These are phyloP conservation scores for Eremochloa ophiuroides DNA, from an alignment of 176 grass and related monocot genomes.

Conservation along the genomic window DNA sequence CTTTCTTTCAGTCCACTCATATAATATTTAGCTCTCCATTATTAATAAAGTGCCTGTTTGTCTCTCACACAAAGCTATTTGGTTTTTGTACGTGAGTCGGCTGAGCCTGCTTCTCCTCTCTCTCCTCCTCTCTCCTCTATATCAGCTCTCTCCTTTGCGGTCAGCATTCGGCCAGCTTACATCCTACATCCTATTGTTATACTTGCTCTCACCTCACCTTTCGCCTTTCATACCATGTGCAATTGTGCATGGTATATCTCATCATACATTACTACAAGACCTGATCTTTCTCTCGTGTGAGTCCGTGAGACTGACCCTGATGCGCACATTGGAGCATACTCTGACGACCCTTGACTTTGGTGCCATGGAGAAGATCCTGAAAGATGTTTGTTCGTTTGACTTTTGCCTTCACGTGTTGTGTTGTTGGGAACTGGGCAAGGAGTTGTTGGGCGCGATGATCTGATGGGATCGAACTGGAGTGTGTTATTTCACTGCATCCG, in stretches of 20 bases:
- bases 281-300: slow-evolving; percentile 9
- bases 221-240: slow-evolving; percentile 1
- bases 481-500: slow-evolving; percentile 21
- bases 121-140: too few species aligned
- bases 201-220: slow-evolving; percentile 15
- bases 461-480: slow-evolving; percentile 46
- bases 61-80: too few species aligned
- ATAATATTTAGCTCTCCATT: too few species aligned
- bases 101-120: too few species aligned
- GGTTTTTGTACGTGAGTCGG: too few species aligned
- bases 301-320: slow-evolving; percentile 21
- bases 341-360: slow-evolving; percentile 29
- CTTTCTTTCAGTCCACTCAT: too few species aligned
- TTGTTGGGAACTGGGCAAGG: slow-evolving; percentile 43
- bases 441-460: slow-evolving; percentile 31
- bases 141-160: too few species aligned
- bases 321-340: slow-evolving; percentile 26
- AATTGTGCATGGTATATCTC: neutral
- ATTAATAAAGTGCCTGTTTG: too few species aligned
- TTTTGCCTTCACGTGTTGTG: slow-evolving; percentile 20
- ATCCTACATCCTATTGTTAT: too few species aligned
- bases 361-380: slow-evolving; percentile 38
- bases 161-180: too few species aligned
- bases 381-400: slow-evolving; percentile 38
- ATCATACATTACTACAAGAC: neutral